Evolutionary conservation across 768 basidiomycete species (phyloP).

Genomic region (Kwoniella sp.): DNA sequence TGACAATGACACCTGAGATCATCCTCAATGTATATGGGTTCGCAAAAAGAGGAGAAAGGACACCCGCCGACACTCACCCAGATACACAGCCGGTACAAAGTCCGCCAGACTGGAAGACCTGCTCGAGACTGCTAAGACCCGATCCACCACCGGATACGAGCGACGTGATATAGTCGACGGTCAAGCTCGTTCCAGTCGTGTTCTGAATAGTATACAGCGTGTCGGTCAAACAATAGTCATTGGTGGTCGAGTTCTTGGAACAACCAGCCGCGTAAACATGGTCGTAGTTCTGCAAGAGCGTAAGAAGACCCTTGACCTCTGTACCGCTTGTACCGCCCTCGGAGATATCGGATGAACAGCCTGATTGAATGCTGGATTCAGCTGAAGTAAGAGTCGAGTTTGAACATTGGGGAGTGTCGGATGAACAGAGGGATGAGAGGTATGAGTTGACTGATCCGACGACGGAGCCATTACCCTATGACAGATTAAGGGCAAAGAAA

Average conservation of each 20-base stretch:
- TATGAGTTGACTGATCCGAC: constrained; percentile 47
- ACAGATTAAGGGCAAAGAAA: too few species aligned
- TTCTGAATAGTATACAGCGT: constrained; percentile 48
- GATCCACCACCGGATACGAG: constrained; percentile 37
- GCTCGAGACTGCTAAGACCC: constrained; percentile 18
- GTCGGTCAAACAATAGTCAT: constrained; percentile 51
- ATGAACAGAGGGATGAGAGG: constrained; percentile 44
- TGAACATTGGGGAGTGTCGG: constrained; percentile 39
- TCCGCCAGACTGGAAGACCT: constrained; percentile 28
- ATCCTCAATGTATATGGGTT: too few species aligned
- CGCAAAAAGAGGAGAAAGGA: too few species aligned
- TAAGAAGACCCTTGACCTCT: constrained; percentile 36
- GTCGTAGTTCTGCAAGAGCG: constrained; percentile 40
- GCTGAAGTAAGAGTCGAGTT: constrained; percentile 44
- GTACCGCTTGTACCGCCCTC: constrained; percentile 37
- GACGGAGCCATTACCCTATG: constrained; percentile 41
- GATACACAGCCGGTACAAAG: constrained; percentile 55
- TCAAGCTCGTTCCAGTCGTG: constrained; percentile 40
- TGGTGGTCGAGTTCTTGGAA: constrained; percentile 49
- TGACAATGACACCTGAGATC: too few species aligned
- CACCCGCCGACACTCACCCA: constrained; percentile 31
- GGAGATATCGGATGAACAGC: constrained; percentile 42
- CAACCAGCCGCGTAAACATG: constrained; percentile 49
- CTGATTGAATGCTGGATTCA: constrained; percentile 30
- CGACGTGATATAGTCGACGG: constrained; percentile 37